Base-by-base conservation (phyloP, 345 rosid genomes). In the Brassica carinata region DNA sequence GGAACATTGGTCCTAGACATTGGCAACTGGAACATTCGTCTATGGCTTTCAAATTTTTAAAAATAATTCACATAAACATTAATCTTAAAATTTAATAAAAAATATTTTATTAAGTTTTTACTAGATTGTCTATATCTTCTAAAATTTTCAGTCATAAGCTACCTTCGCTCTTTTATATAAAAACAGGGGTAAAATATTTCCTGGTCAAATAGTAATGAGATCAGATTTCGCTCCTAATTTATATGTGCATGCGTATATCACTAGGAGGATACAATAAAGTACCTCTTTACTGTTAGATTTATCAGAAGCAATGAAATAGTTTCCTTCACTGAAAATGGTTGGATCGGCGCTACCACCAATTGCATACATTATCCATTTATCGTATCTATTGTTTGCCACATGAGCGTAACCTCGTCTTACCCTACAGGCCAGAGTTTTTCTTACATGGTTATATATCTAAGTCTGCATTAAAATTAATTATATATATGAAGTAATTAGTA, bases 311-410 rank as follows among this genome's bases (percentile, higher is more conserved):
- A 85, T 76, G 83, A 90, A 95, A 82, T 93, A 87, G 85, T 93
- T 93, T 9, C 96, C 99, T 83, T 95, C 94, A 64, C 99, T 95
- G 72, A 89, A 87, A 67, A 93, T 95, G 69, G 98, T 93, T 7
- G 99, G 99, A 74, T 90, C 77, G n/a, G 97, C 94, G 67, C 98
- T 93, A 23, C 98, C 99, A 67, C 98, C 99, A 18, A 95, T 89
- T 51, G 97, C 94, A 80, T 93, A 95, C 98, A 95, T 95, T 77
- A 79, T 82, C 99, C 99, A 95, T 67, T 90, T 88, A 69, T 93
- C 94, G 67, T 95, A 95, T 29, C 90, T 87, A 71, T 93, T 95
- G 91, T 95, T 95, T 19, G 93, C 98, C 68, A 91, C 98, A 80
- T 95, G 99, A 73, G 96, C 93, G 36, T 89, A 95, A 6, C 99